phyloP scores from a whole-genome alignment of 176 grass and related monocot species.

The Cenchrus purpureus region DNA sequence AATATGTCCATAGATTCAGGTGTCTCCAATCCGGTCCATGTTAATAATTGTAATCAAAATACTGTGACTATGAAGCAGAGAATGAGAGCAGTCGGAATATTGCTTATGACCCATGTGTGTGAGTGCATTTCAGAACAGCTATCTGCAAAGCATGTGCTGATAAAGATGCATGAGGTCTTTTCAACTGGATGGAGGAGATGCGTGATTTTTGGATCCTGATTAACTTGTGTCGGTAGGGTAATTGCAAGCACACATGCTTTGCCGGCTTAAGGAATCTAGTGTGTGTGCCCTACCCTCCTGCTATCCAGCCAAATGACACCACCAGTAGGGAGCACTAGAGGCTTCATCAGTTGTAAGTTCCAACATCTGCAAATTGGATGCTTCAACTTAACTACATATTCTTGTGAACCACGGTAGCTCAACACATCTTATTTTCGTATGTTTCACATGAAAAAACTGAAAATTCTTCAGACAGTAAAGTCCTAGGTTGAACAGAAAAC shows the following conservation, averaged over 20 bases:
- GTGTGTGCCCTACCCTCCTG: background rate
- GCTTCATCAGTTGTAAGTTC: slow-evolving; percentile 24
- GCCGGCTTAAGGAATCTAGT: slow-evolving; percentile 4
- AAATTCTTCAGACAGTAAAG: background rate
- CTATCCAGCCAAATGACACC: background rate
- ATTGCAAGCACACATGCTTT: slow-evolving; percentile 25
- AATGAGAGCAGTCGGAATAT: background rate
- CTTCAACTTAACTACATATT: background rate
- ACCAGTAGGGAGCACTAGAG: background rate
- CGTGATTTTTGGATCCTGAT: background rate
- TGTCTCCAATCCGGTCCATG: slow-evolving; percentile 12
- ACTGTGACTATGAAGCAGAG: slow-evolving; percentile 6
- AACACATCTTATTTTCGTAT: slow-evolving; percentile 7
- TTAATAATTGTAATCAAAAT: slow-evolving; percentile 1
- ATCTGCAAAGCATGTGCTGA: background rate
- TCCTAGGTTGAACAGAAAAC: background rate
- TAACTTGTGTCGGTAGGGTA: slow-evolving; percentile 9
- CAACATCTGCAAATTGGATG: background rate
- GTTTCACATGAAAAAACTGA: background rate
- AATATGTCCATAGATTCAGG: slow-evolving; percentile 2
- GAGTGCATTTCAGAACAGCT: background rate
- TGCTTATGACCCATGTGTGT: background rate
- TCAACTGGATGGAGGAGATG: background rate
- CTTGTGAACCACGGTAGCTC: slow-evolving; percentile 2
- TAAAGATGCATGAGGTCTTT: slow-evolving; percentile 6